Evolutionary conservation across 2,329 filamentous ascomycete genomes (phyloP).

Genomic region (Fusarium xylarioides): DNA sequence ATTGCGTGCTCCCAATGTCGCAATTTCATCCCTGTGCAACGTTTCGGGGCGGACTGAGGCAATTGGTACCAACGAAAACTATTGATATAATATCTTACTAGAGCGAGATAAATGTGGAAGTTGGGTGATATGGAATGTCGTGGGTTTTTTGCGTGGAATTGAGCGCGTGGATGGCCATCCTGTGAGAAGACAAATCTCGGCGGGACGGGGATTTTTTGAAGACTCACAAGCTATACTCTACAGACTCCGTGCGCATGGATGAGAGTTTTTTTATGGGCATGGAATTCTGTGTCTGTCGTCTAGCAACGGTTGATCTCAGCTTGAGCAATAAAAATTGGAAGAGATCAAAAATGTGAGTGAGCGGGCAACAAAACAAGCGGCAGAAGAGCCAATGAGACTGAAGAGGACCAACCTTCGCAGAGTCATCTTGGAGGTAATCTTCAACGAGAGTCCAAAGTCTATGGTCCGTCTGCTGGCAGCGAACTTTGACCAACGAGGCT

Average conservation of each 20-base stretch:
- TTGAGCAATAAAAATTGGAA: background rate
- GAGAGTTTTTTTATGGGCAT: accelerated
- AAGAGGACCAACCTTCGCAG: background rate
- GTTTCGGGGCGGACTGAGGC: background rate
- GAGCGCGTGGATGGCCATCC: accelerated
- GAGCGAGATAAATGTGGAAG: accelerated
- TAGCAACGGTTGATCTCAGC: background rate
- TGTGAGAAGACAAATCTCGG: background rate
- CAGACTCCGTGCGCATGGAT: accelerated
- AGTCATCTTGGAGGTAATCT: no score
- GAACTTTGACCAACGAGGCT: background rate
- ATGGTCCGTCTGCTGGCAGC: background rate
- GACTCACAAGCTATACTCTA: accelerated
- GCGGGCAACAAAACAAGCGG: accelerated
- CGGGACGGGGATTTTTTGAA: no score
- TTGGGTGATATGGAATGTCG: accelerated
- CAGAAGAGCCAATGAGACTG: background rate
- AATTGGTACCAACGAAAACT: background rate
- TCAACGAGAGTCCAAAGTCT: background rate
- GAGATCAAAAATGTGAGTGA: background rate
- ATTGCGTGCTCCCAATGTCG: background rate
- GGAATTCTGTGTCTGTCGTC: accelerated
- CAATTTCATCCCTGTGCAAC: background rate
- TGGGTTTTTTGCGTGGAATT: background rate
- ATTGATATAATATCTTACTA: background rate